Conservation (phyloP, 352 stramenopile species). For the Peronospora destructor region DNA sequence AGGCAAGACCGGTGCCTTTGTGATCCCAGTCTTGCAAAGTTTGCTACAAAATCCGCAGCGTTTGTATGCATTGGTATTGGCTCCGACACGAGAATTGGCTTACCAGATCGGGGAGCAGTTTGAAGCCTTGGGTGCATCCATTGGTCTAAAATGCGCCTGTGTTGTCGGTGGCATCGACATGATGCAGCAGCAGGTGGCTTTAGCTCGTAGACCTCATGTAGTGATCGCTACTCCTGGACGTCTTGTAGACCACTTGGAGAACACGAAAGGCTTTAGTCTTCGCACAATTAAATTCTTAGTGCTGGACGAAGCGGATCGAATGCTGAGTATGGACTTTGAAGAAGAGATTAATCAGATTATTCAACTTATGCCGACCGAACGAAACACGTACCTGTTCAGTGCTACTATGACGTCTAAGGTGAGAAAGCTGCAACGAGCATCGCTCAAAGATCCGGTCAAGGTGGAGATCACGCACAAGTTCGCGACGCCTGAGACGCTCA, state of each 20-base stretch:
- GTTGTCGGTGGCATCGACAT: constrained; percentile 96
- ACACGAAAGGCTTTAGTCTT: constrained; percentile 94
- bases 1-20: constrained; percentile 93
- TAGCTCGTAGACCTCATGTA: constrained; percentile 95
- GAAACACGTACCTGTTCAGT: constrained; percentile 97
- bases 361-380: constrained; percentile 89
- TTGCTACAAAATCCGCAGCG: constrained; percentile 88
- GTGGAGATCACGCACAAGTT: constrained; percentile 98
- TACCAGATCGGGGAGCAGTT: constrained; percentile 96
- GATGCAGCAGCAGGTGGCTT: constrained; percentile 94
- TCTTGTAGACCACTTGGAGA: constrained; percentile 92
- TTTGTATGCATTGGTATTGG: constrained; percentile 87
- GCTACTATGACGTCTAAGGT: constrained; percentile 99
- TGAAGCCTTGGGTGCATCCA: constrained; percentile 85
- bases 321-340: constrained; percentile 97
- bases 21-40: constrained; percentile 90
- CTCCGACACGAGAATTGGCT: constrained; percentile 91
- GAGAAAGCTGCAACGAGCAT: constrained; percentile 95
- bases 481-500: constrained; percentile 94
- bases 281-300: constrained; percentile 88
- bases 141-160: constrained; percentile 88
- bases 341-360: constrained; percentile 99
- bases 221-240: constrained; percentile 91
- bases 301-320: constrained; percentile 92
- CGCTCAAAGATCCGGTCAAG: constrained; percentile 93